Evolutionary conservation across 805 yeast species (phyloP).

Genomic region (Ogataea henricii): DNA sequence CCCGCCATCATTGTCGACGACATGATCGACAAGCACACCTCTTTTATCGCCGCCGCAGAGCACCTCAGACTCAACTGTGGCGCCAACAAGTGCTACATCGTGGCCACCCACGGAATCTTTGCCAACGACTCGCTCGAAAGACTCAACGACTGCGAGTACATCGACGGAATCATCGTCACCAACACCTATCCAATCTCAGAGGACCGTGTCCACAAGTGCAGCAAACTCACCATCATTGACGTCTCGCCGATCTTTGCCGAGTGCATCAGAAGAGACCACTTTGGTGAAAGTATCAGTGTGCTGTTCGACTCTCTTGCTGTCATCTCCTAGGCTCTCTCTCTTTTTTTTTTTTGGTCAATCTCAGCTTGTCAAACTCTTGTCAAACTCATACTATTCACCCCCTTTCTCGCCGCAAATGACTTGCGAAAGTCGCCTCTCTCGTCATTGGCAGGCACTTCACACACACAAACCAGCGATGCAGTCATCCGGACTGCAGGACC

Average conservation of each 20-base stretch:
- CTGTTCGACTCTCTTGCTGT: constrained; percentile 84
- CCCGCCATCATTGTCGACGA: constrained; percentile 95
- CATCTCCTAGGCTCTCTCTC: constrained; percentile 25
- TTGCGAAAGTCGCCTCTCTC: no score
- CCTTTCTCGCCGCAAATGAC: no score
- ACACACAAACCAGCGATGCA: constrained; percentile 51
- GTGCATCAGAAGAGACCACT: constrained; percentile 97
- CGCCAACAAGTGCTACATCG: constrained; percentile 83
- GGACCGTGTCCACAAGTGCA: constrained; percentile 54
- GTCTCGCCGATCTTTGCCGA: constrained; percentile 96
- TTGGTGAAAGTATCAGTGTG: constrained; percentile 95
- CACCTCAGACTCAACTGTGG: constrained; percentile 96
- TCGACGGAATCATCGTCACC: constrained; percentile 91
- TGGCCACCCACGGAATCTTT: constrained; percentile 96
- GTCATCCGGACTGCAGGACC: constrained; percentile 56
- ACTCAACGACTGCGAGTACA: constrained; percentile 74
- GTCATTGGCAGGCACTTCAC: no score
- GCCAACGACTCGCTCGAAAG: constrained; percentile 83
- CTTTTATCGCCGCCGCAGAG: constrained; percentile 97
- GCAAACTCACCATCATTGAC: constrained; percentile 84
- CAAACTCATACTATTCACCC: not conserved
- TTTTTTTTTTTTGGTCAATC: not conserved
- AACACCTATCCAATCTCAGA: constrained; percentile 90
- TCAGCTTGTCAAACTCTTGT: not conserved
- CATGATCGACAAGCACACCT: constrained; percentile 93